phyloP scores from a whole-genome alignment of 2,329 filamentous ascomycete species.

The Diaporthe citri region DNA sequence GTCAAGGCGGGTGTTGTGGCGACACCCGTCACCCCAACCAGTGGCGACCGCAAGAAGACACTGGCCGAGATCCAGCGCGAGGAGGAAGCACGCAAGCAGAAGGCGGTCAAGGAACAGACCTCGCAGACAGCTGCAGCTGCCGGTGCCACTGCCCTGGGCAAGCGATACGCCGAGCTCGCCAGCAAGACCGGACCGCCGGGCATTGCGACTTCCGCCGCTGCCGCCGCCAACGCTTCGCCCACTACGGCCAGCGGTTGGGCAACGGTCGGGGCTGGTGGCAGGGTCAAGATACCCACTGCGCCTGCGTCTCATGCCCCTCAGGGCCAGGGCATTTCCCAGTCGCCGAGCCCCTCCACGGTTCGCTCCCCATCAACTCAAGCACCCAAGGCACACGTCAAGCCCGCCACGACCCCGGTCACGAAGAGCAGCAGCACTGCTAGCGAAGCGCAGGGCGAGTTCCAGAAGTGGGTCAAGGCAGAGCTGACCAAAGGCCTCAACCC shows the following conservation, averaged over 20 bases:
- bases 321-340: slow-evolving; percentile 51
- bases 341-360: slow-evolving; percentile 55
- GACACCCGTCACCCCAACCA: slow-evolving; percentile 49
- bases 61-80: slow-evolving; percentile 97
- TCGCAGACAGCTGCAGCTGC: slow-evolving; percentile 62
- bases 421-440: slow-evolving; percentile 53
- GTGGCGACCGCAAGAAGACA: slow-evolving; percentile 78
- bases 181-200: slow-evolving; percentile 70
- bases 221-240: slow-evolving; percentile 41
- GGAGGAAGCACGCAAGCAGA: slow-evolving; percentile 90
- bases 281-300: slow-evolving; percentile 81
- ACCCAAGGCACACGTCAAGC: slow-evolving; percentile 51
- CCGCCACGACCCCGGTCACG: slow-evolving; percentile 51
- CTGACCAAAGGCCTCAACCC: slow-evolving; percentile 78
- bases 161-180: slow-evolving; percentile 95
- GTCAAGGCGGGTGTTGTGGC: slow-evolving; percentile 53
- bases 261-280: slow-evolving; percentile 93
- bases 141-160: slow-evolving; percentile 68
- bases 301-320: slow-evolving; percentile 57
- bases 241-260: slow-evolving; percentile 78
- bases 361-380: slow-evolving; percentile 28
- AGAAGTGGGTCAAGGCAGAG: slow-evolving; percentile 89
- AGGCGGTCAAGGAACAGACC: slow-evolving; percentile 64
- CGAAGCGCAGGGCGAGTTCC: slow-evolving; percentile 87
- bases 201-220: slow-evolving; percentile 54